A percentile compares a stretch with the other conserved stretches of the same genome.
phyloP scores from a whole-genome alignment of 2,329 filamentous ascomycete species.

The Aspergillus ibericus region DNA sequence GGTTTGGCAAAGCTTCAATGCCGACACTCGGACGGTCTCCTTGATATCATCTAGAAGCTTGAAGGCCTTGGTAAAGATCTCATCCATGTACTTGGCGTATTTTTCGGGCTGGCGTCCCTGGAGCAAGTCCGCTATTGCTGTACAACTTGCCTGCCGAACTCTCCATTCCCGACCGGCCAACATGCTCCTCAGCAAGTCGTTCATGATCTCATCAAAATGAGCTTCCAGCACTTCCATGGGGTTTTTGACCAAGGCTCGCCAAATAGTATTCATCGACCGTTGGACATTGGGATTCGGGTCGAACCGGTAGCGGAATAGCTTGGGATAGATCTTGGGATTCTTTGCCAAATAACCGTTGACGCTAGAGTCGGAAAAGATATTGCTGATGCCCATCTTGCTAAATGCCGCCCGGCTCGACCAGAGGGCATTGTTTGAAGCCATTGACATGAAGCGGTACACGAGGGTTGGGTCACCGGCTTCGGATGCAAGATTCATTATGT shows the following conservation, averaged over 20 bases:
- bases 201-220: constrained; percentile 86
- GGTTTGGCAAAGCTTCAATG: constrained; percentile 76
- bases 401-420: constrained; percentile 98
- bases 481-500: constrained; percentile 92
- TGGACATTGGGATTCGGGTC: constrained; percentile 94
- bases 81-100: constrained; percentile 80
- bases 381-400: constrained; percentile 88
- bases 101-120: constrained; percentile 73
- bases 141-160: constrained; percentile 86
- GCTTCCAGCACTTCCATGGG: constrained; percentile 71
- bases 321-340: constrained; percentile 92
- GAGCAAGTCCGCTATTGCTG: constrained; percentile 82
- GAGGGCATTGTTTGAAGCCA: constrained; percentile 92
- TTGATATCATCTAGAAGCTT: constrained; percentile 97
- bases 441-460: constrained; percentile 98
- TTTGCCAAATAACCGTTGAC: constrained; percentile 66
- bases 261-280: constrained; percentile 95
- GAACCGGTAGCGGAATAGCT: constrained; percentile 90
- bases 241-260: constrained; percentile 93
- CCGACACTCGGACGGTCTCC: constrained; percentile 77
- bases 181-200: constrained; percentile 81
- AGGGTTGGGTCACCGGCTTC: constrained; percentile 94
- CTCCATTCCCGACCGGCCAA: constrained; percentile 85
- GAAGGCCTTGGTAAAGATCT: constrained; percentile 83
- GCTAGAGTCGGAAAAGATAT: constrained; percentile 81